phyloP scores from a whole-genome alignment of 2,329 filamentous ascomycete genomes.

The Nemania bipapillata region DNA sequence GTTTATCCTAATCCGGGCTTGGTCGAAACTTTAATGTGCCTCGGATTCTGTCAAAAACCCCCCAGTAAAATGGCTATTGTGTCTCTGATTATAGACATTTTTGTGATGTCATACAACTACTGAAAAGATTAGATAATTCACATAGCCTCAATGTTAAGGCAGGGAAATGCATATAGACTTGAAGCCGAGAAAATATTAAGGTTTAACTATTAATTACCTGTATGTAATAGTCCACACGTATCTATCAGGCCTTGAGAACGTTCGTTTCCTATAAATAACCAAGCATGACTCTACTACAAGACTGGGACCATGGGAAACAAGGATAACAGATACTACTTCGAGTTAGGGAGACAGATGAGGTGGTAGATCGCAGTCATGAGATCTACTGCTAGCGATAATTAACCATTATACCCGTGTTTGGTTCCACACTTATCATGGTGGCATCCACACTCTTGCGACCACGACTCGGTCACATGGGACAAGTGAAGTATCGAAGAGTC shows the following conservation, averaged over 20 bases:
- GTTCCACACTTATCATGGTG: constrained; percentile 1
- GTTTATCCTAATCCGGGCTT: background rate
- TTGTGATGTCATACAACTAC: background rate
- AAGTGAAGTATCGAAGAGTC: background rate
- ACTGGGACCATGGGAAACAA: background rate
- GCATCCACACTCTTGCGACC: background rate
- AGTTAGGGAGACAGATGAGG: background rate
- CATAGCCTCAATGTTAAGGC: no score
- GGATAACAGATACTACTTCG: background rate
- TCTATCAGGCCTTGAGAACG: background rate
- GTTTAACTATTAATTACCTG: constrained; percentile 7
- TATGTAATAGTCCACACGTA: background rate
- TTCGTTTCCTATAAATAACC: constrained; percentile 16
- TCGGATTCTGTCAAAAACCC: background rate
- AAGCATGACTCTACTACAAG: background rate
- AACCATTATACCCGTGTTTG: background rate
- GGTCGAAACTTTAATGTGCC: background rate
- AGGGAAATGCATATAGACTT: no score
- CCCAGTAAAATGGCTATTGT: background rate
- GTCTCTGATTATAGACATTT: background rate
- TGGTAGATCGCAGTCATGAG: background rate
- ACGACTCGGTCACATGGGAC: constrained; percentile 25
- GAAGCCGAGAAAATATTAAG: constrained; percentile 20
- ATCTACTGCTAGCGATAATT: background rate
- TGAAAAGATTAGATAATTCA: background rate